Evolutionary conservation across 768 basidiomycete genomes (phyloP), one percentile per base, ranked within the genome.

Genomic region (Termitomyces sp.): DNA sequence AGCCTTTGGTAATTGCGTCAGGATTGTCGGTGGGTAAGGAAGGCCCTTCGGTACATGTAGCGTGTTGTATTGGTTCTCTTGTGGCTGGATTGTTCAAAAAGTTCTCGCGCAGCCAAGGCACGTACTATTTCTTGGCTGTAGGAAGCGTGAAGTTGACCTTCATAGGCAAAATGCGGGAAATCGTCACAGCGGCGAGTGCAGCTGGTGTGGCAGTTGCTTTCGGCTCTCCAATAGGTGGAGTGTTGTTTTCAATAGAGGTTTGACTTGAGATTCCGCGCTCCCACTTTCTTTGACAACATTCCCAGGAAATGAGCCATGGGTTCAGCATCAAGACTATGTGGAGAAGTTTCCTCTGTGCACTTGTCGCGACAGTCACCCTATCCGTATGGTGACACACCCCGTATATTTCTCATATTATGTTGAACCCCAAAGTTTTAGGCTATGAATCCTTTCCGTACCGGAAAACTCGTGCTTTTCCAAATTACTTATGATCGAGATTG

Each of bases 321-420:
- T 98, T 98, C 72, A 96, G 91, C 58, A 95, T 95, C 74, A 89
- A 93, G 72, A 98, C 96, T 5, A 97, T 98, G 94, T 98, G 96
- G 96, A 81, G 88, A 67, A 95, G 93, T 68, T 97, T 98, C 72
- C 89, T 98, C 69, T 98, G 97, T 71, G 97, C 97, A 36, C 79
- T 99, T 49, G 89, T 98, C 49, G 97, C 97, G 15, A 98, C 96
- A 0, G 91, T 98, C 65, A 96, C 96, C 0, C 77, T 99, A 34
- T 91, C 96, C 34, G 96, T 97, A 60, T 66, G 94, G 81, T 60
- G 61, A 69, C 61, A n/a, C 24, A 39, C 41, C 48, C 51, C 45
- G 3, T 34, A 15, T 15, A 36, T 30, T 55, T 44, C 30, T 47
- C 22, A 55, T n/a, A 22, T 30, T 31, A 49, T 48, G 41, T 66